phyloP scores from a whole-genome alignment of 1,284 basidiomycete species.

The Rhodotorula sp. region DNA sequence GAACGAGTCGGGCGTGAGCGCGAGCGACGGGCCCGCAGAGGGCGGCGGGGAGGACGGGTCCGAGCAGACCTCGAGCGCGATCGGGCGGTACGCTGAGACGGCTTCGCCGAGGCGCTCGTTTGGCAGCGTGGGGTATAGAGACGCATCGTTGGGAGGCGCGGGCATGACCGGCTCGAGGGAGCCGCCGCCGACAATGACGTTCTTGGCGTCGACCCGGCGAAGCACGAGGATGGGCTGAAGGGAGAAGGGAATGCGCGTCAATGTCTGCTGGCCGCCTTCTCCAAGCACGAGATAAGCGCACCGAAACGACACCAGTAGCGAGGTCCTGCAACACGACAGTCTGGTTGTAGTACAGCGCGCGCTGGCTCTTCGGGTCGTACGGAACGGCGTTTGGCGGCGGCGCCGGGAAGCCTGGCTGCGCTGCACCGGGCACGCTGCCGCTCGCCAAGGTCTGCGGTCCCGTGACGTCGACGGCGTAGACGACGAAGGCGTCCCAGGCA shows the following conservation, averaged over 20 bases:
- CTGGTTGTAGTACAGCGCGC: constrained; percentile 89
- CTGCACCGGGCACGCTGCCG: constrained; percentile 53
- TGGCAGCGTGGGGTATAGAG: constrained; percentile 49
- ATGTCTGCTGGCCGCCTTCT: too few relatives aligned
- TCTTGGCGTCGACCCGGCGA: constrained; percentile 87
- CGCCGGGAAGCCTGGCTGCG: constrained; percentile 63
- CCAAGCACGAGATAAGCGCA: not conserved
- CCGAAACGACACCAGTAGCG: constrained; percentile 84
- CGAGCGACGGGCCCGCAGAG: constrained; percentile 1
- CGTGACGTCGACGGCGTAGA: constrained; percentile 69
- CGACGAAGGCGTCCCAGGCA: constrained; percentile 80
- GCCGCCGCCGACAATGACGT: constrained; percentile 75
- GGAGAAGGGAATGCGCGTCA: not conserved
- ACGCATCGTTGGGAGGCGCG: not conserved
- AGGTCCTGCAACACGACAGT: constrained; percentile 92
- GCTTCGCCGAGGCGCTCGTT: constrained; percentile 90
- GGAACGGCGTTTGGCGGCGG: constrained; percentile 85
- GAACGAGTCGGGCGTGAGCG: constrained; percentile 20
- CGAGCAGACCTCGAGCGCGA: constrained; percentile 23
- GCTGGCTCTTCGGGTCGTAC: constrained; percentile 57
- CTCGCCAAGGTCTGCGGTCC: constrained; percentile 71
- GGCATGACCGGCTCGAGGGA: constrained; percentile 62
- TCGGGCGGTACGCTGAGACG: constrained; percentile 66
- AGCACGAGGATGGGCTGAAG: constrained; percentile 77
- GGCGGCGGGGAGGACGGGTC: not conserved